phyloP scores from a whole-genome alignment of 2,329 filamentous ascomycete genomes.

The Ophiostoma novo-ulmi region DNA sequence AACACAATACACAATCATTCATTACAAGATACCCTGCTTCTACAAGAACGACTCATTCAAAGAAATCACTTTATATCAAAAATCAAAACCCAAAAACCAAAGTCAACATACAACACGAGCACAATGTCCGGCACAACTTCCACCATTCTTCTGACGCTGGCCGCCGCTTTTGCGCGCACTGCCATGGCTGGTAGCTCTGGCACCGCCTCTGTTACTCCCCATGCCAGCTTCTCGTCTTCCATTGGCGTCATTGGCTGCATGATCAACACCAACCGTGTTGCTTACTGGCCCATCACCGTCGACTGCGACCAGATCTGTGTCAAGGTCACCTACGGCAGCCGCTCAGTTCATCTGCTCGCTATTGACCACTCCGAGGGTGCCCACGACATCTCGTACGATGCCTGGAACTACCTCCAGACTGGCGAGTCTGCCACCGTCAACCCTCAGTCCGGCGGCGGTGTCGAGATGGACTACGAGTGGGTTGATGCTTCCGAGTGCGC shows the following conservation, averaged over 20 bases:
- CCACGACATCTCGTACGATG: constrained; percentile 55
- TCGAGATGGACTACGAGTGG: constrained; percentile 48
- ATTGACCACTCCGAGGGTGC: constrained; percentile 53
- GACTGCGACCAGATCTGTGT: constrained; percentile 55
- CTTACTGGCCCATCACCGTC: constrained; percentile 53
- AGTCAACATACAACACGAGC: background rate
- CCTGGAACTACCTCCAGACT: constrained; percentile 54
- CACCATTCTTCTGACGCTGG: constrained; percentile 18
- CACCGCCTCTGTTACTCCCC: constrained; percentile 45
- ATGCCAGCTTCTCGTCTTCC: constrained; percentile 52
- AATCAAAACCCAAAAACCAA: background rate
- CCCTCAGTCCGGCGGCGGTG: constrained; percentile 46
- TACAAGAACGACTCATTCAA: background rate
- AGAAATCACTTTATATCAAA: background rate
- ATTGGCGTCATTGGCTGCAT: constrained; percentile 57
- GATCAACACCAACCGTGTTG: constrained; percentile 55
- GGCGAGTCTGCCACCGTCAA: constrained; percentile 44
- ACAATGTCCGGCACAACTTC: constrained; percentile 14
- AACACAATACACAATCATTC: background rate
- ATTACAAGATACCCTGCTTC: constrained; percentile 3
- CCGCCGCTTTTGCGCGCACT: constrained; percentile 27
- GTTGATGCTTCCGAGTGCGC: constrained; percentile 46
- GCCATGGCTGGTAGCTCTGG: background rate
- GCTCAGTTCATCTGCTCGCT: constrained; percentile 52
- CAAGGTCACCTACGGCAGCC: constrained; percentile 45